Base-by-base conservation (phyloP, 306 rosid species). In the Bauhinia variegata region DNA sequence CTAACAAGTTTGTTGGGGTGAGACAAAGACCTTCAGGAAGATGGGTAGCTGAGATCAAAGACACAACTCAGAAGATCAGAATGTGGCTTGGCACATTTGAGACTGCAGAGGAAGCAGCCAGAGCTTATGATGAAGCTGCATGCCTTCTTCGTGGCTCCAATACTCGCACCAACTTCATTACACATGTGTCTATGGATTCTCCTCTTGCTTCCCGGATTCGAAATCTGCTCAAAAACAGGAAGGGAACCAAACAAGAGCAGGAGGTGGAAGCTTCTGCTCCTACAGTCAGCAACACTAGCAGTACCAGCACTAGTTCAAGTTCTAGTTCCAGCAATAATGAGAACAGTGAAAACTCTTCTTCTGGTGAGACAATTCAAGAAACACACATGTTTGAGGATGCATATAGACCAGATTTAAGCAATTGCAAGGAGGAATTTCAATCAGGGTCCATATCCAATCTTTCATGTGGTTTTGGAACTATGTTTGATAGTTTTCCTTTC, bases 1-100 rank as follows among this genome's bases (percentile, higher is more conserved):
- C 73, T 30, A 87, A 87, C 85, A 92, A 78, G 63, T 87, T 92
- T 77, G 91, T 92, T 44, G 98, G 98, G 1, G 96, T 92, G 55
- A 86, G 98, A 57, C 96, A 92, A 33, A 86, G 98, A 39, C 96
- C 98, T 44, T 92, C 98, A 8, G 98, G 98, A n/a, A 86, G 98
- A 83, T 92, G 98, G 98, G 98, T 92, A 13, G 98, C 98, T 36
- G 98, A 92, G 82, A 92, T 92, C 77, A 89, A 92, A 74, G 96
- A 89, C 83, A 92, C 96, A 7, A 89, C 89, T 5, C 89, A 87
- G 57, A 89, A 87, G 80, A 89, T 89, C 59, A 88, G 98, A 80
- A 89, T 92, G 93, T 92, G 98, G 98, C 93, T 92, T 23, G 98
- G 98, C 32, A 92, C 98, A 46, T 92, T 87, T 65, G 96, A 92